Conservation (phyloP, 345 rosid genomes). For the Orychophragmus violaceus region DNA sequence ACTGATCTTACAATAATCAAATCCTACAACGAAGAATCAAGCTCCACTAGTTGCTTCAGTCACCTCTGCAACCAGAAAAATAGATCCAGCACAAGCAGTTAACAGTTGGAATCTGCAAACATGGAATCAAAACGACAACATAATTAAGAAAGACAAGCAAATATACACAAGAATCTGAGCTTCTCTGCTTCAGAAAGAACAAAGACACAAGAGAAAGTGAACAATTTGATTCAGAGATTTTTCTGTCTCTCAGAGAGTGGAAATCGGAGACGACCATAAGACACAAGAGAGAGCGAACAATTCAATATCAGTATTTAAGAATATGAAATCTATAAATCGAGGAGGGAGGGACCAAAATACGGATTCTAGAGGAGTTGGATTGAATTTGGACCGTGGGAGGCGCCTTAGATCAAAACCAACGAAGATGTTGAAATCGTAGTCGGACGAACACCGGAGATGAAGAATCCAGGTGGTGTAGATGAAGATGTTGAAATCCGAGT, state of each 20-base stretch:
- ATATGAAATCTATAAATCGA: conserved; percentile 1
- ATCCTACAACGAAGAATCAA: background rate
- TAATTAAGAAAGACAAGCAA: background rate
- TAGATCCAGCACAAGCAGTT: conserved; percentile 12
- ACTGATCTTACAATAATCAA: conserved; percentile 4
- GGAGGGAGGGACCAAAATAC: background rate
- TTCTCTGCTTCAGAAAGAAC: conserved; percentile 21
- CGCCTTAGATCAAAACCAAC: too few relatives aligned
- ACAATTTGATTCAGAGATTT: background rate
- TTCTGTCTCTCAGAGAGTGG: conserved; percentile 17
- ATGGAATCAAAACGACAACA: background rate
- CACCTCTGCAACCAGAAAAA: background rate
- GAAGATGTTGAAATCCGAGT: too few relatives aligned
- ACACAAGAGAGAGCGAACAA: too few relatives aligned
- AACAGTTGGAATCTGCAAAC: background rate
- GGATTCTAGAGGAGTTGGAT: too few relatives aligned
- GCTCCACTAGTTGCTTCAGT: background rate
- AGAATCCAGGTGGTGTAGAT: too few relatives aligned
- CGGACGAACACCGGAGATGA: too few relatives aligned
- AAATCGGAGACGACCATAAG: conserved; percentile 32
- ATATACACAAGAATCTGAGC: background rate
- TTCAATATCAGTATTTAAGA: conserved; percentile 1
- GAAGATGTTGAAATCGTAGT: too few relatives aligned
- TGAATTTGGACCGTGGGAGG: too few relatives aligned
- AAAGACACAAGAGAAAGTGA: background rate